A percentile compares a stretch with the other conserved stretches of the same genome.
These are phyloP conservation scores for Chlamydomonas eustigma DNA, from an alignment of 139 green algal species.

Conservation along the genomic window DNA sequence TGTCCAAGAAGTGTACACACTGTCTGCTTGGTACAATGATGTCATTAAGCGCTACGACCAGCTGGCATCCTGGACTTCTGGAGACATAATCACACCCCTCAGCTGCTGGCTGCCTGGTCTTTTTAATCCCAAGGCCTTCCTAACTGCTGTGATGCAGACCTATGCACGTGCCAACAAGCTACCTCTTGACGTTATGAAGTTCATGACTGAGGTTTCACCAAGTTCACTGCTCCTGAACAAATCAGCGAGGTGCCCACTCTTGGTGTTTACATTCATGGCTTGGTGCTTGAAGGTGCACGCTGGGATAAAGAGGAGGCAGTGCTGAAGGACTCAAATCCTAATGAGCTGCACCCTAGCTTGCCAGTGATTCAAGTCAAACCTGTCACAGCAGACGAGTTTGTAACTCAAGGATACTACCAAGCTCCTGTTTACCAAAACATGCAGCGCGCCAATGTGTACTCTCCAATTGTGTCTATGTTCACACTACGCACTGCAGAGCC, in stretches of 20 bases:
- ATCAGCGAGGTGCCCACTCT: constrained; percentile 59
- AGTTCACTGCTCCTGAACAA: constrained; percentile 32
- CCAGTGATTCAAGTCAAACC: constrained; percentile 70
- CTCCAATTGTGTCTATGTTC: constrained; percentile 68
- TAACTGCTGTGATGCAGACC: constrained; percentile 84
- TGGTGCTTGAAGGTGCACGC: constrained; percentile 75
- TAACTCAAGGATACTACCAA: constrained; percentile 64
- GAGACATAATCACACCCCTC: constrained; percentile 54
- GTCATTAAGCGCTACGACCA: constrained; percentile 71
- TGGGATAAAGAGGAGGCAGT: constrained; percentile 72
- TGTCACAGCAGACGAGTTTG: constrained; percentile 72
- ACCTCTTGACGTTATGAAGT: constrained; percentile 83
- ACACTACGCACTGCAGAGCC: constrained; percentile 70
- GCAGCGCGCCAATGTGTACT: constrained; percentile 86
- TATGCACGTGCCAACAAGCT: constrained; percentile 76
- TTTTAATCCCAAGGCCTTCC: constrained; percentile 88
- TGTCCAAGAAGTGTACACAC: constrained; percentile 73
- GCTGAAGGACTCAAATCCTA: constrained; percentile 72
- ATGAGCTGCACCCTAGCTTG: constrained; percentile 75
- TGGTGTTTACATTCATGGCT: constrained; percentile 73
- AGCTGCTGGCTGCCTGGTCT: constrained; percentile 75
- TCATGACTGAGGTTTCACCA: constrained; percentile 66
- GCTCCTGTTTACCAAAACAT: constrained; percentile 90
- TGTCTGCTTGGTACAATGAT: constrained; percentile 67
- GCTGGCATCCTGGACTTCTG: constrained; percentile 66